Evolutionary conservation across 495 filamentous ascomycete species (phyloP), one percentile per base, ranked within the genome.

Genomic region (Aspergillus affinis): DNA sequence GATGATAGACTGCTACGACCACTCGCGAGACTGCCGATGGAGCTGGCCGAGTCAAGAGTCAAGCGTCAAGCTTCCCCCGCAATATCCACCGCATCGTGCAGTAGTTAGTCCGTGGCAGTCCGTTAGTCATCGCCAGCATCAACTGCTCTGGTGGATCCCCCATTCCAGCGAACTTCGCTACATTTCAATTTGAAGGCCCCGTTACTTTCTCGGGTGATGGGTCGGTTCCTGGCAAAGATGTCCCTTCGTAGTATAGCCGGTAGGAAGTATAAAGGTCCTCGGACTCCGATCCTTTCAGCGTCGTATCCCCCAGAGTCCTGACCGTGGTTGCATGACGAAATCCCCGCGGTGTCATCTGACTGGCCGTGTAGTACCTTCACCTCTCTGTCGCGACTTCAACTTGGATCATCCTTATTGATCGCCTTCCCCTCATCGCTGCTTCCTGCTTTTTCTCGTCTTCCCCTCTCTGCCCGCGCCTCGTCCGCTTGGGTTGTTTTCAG

Each of bases 371-470:
- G 36, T 2, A 26, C 23, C 36, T 41, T 41, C 3, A 2, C 6
- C 32, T 30, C n/a, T n/a, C n/a, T n/a, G n/a, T n/a, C n/a, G n/a
- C n/a, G n/a, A n/a, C n/a, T 21, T 55, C 53, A 46, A 32, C 32
- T 32, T 6, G 2, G 29, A n/a, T n/a, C n/a, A n/a, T n/a, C n/a
- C 48, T 9, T 3, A 10, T 20, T 15, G 18, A 21, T 15, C 49
- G 6, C 49, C 49, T 20, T 6, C 50, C 50, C 50, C 27, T 27
- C 27, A 15, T 49, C 32, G 18, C 18, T 55, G 50, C 51, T 29
- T 51, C 55, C 55, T 59, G 30, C 45, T 51, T 54, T 51, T 58
- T 58, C 55, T 58, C 55, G 55, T 57, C 44, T 17, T 13, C 45
- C 21, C 13, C n/a, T 17, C 45, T 54, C 30, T 54, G 18, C 49